Evolutionary conservation across 306 rosid genomes (phyloP).

Genomic region (Fragaria ananassa): DNA sequence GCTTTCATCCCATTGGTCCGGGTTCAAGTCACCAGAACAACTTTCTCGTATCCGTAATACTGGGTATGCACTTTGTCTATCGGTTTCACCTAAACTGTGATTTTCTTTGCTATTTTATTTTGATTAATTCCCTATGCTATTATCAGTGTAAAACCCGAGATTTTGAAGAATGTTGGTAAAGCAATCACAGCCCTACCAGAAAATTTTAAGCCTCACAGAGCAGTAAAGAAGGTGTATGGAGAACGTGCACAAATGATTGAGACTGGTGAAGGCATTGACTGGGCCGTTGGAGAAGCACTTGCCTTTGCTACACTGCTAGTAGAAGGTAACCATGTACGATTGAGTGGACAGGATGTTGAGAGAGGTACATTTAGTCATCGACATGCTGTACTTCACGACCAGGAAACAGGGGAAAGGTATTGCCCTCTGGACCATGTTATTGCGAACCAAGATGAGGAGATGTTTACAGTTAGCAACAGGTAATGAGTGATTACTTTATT

Average conservation of each 20-base stretch:
- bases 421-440: conserved; percentile 84
- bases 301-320: conserved; percentile 86
- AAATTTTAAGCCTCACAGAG: conserved; percentile 30
- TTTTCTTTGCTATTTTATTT: too few species aligned
- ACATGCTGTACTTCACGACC: conserved; percentile 91
- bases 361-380: conserved; percentile 51
- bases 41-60: conserved; percentile 87
- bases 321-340: conserved; percentile 93
- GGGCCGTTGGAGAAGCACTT: conserved; percentile 96
- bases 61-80: conserved; percentile 45
- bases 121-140: too few species aligned
- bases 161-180: conserved; percentile 40
- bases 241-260: conserved; percentile 88
- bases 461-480: conserved; percentile 99
- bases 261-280: conserved; percentile 86
- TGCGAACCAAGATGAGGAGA: conserved; percentile 84
- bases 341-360: conserved; percentile 98
- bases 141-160: too few species aligned
- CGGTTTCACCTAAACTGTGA: too few species aligned
- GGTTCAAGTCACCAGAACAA: conserved; percentile 96
- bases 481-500: conserved; percentile 27
- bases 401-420: conserved; percentile 67
- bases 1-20: conserved; percentile 96
- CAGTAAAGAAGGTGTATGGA: conserved; percentile 85
- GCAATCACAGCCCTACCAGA: conserved; percentile 73